Base-by-base conservation (phyloP, 1,284 basidiomycete genomes). In the Fistulina hepatica region DNA sequence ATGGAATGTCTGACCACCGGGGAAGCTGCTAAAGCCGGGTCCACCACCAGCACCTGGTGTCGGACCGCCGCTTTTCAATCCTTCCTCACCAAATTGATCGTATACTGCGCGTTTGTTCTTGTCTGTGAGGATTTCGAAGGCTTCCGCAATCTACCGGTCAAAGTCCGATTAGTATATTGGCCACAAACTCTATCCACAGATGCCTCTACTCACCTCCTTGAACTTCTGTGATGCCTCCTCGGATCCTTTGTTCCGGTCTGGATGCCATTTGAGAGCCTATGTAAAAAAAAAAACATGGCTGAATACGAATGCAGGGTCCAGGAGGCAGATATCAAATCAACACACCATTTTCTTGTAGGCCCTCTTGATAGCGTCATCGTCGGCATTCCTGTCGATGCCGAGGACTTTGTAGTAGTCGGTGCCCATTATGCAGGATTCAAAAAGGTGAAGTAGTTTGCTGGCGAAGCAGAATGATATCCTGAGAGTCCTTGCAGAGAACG, bases 51-150 rank as follows among this genome's bases (percentile, higher is more conserved):
- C 67, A 5, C 70, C 69, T 40, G 73, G 67, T 21, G 72, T 52
- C 11, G 63, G 59, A 1, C 66, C 70, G 23, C 73, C 72, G 13
- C 70, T 71, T 58, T 97, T 97, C 47, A 97, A 70, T 2, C 94
- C 94, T 48, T 97, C 94, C 58, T 97, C 94, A 22, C 94, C 94
- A 44, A 91, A 84, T 49, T 94, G 90, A 59, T 98, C 94, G 50
- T 95, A 98, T 20, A 97, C 62, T 0, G 88, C 68, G 33, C 90
- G 81, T 61, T 97, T 98, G 58, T 97, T 74, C 63, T 83, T 81
- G 61, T 97, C 93, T 37, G 76, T 88, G 37, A 97, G 75, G 33
- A 97, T 94, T 58, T 98, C 94, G 53, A 94, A 97, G 0, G 94
- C 94, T 66, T 98, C 94, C 17, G 88, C 88, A 42, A 95, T 74